Evolutionary conservation across 148 eudicot genomes (phyloP), one percentile per base, ranked within the genome.

Genomic region (Cornus suecica): DNA sequence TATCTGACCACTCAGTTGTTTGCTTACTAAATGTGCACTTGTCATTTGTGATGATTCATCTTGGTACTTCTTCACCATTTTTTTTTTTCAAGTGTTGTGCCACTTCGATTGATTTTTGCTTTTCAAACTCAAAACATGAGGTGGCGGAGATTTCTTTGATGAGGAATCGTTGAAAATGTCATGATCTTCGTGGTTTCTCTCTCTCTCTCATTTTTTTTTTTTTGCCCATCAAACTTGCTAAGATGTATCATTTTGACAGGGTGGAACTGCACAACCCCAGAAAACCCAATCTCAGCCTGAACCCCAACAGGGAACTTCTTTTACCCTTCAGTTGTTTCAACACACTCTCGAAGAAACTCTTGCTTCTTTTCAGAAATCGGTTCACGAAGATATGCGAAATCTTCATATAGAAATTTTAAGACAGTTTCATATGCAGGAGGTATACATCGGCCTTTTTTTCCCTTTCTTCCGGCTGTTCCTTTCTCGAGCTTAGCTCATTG

Each of bases 381-480:
- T 92, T 70, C 99, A 92, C 72, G 94, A 95, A 77, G 97, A 95
- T 66, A 87, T 92, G 82, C 86, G 97, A 71, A 95, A 92, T 76
- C 99, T 95, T 77, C 99, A 95, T 74, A 84, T 95, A 30, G 99
- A 95, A 89, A 84, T 95, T 70, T 78, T 95, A 70, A 91, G 99
- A 69, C 99, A 95, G 74, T 90, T 87, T 51, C 97, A 95, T 74
- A 85, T 95, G 93, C 99, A 92, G 83, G 97, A 95, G 97, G 99
- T 95, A 83, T 65, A 37, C 9, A 30, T 72, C 14, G 58, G 37
- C n/a, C n/a, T n/a, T n/a, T n/a, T n/a, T n/a, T 37, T 8, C 42
- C 8, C 9, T 37, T 37, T 37, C 7, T 37, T 37, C 42, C 9
- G 42, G 11, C 37, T 69, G 30, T 45, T 28, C 16, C 63, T 72